A percentile compares a stretch with the other conserved stretches of the same genome.
These are phyloP conservation scores for Abrus precatorius DNA, from an alignment of 306 rosid species.

Conservation along the genomic window DNA sequence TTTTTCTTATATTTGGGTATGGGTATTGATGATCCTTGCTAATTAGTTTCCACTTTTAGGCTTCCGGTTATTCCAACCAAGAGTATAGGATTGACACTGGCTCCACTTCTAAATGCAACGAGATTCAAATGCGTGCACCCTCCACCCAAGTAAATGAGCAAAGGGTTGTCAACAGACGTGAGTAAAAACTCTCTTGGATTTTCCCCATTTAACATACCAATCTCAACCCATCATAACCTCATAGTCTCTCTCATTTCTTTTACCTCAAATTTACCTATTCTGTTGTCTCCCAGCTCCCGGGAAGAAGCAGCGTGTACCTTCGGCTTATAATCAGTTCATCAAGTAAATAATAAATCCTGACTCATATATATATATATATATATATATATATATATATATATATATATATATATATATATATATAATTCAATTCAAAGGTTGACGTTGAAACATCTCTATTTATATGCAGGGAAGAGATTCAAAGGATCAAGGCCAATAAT, in stretches of 20 bases:
- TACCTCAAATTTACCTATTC: neutral
- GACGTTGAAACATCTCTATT: neutral
- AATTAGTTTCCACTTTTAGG: neutral
- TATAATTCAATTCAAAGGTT: neutral
- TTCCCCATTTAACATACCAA: neutral
- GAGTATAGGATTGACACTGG: neutral
- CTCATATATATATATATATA: neutral
- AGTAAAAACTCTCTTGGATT: neutral
- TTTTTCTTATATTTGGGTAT: neutral
- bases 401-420: too few relatives aligned
- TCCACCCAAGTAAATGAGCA: neutral
- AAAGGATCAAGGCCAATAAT: slow-evolving; percentile 94
- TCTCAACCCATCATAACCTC: too few relatives aligned
- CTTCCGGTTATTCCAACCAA: neutral
- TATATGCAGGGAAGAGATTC: slow-evolving; percentile 85
- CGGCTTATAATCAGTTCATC: slow-evolving; percentile 98
- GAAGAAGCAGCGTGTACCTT: slow-evolving; percentile 99
- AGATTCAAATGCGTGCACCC: slow-evolving; percentile 1
- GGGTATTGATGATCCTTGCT: neutral
- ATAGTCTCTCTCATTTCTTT: neutral
- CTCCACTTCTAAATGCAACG: neutral
- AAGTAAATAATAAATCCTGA: slow-evolving; percentile 59
- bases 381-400: too few relatives aligned
- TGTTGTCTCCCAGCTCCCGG: slow-evolving; percentile 83
- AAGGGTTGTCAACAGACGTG: neutral